These are phyloP conservation scores for Globisporangium spiculum DNA, from an alignment of 352 stramenopile genomes.

Conservation along the genomic window DNA sequence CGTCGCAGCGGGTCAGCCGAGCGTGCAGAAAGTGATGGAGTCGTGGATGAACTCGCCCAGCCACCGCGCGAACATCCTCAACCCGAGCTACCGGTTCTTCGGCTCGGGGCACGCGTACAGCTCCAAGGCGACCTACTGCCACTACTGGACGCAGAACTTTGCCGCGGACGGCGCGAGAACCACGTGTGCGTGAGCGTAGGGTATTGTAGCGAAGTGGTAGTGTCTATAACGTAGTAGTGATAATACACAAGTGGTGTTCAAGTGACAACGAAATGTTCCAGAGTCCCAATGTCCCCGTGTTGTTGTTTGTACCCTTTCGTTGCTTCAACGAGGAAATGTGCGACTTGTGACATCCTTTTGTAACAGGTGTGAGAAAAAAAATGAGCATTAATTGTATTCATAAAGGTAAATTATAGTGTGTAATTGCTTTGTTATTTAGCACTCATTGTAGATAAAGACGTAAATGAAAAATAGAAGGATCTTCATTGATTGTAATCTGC, in stretches of 20 bases:
- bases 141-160: conserved; percentile 33
- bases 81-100: conserved; percentile 24
- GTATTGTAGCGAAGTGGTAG: background rate
- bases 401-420: background rate
- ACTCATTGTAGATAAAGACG: too few species aligned
- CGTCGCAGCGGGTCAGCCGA: conserved; percentile 19
- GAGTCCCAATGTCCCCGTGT: background rate
- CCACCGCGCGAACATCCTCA: conserved; percentile 27
- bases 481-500: too few species aligned
- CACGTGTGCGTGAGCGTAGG: conserved; percentile 26
- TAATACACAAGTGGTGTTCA: background rate
- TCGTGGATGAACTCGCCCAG: conserved; percentile 27
- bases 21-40: conserved; percentile 15
- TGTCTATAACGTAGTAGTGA: background rate
- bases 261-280: background rate
- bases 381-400: background rate
- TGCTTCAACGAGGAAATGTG: background rate
- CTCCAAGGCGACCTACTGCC: conserved; percentile 12
- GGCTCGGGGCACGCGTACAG: conserved; percentile 22
- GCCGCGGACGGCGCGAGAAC: conserved; percentile 8
- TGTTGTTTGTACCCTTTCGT: background rate
- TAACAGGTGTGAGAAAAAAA: background rate
- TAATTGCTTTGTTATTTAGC: background rate
- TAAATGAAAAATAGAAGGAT: too few species aligned
- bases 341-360: background rate